Percentiles rank a stretch among this genome's conserved stretches.
phyloP scores from a whole-genome alignment of 2,329 filamentous ascomycete genomes.

The Stemphylium beticola region DNA sequence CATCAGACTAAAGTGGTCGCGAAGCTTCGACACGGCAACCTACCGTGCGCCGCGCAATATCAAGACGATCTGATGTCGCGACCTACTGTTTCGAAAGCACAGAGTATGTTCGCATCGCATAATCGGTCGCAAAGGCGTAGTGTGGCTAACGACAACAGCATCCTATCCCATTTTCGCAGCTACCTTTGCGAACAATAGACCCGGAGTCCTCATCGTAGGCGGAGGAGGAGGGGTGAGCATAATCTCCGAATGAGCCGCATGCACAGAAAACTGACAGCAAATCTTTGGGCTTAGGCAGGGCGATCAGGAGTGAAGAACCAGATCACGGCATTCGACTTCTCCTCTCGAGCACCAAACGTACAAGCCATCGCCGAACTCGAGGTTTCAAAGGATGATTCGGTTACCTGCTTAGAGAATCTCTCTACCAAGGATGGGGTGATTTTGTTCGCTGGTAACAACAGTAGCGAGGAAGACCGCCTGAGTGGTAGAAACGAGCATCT shows the following conservation, averaged over 20 bases:
- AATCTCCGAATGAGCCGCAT: conserved; percentile 15
- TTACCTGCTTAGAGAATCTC: conserved; percentile 79
- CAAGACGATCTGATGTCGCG: conserved; percentile 33
- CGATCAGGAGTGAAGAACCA: conserved; percentile 77
- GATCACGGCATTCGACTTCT: conserved; percentile 74
- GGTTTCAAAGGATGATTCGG: conserved; percentile 87
- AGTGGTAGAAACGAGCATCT: conserved; percentile 85
- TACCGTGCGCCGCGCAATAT: conserved; percentile 2
- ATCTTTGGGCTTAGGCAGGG: conserved; percentile 55
- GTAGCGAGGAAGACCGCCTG: conserved; percentile 72
- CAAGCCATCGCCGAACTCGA: conserved; percentile 73
- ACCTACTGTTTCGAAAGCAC: conserved; percentile 39
- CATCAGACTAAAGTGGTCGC: not conserved
- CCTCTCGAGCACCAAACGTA: conserved; percentile 65
- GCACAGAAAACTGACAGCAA: conserved; percentile 6
- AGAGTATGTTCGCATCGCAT: conserved; percentile 20
- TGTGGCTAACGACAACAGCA: conserved; percentile 19
- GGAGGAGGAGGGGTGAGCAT: conserved; percentile 79
- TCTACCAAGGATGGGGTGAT: conserved; percentile 62
- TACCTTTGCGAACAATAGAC: conserved; percentile 79
- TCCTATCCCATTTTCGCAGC: conserved; percentile 83
- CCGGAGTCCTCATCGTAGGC: conserved; percentile 77
- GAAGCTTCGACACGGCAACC: conserved; percentile 4
- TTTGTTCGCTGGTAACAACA: conserved; percentile 75
- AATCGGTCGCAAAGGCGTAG: not conserved